Conservation (phyloP, 768 basidiomycete species). For the Symmetrospora coprosmae region DNA sequence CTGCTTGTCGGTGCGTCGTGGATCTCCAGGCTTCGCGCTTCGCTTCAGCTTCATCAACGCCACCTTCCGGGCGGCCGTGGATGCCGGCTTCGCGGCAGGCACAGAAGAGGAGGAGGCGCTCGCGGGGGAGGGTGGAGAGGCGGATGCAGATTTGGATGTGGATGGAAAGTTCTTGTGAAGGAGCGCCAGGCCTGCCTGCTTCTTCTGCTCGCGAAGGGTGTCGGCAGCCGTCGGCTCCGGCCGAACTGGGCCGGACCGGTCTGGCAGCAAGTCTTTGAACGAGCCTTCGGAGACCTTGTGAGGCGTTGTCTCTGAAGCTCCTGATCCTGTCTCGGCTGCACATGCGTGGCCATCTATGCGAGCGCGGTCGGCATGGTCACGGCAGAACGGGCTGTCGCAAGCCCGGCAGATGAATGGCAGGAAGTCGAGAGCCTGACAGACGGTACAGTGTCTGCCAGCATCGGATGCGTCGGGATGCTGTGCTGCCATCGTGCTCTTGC, state of each 20-base stretch:
- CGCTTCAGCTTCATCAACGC: conserved; percentile 9
- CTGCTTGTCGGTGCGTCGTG: background rate
- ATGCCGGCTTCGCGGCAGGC: background rate
- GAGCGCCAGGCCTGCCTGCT: conserved; percentile 1
- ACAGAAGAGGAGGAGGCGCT: too few relatives aligned
- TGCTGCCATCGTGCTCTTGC: too few relatives aligned
- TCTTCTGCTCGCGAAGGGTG: background rate
- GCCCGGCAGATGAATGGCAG: conserved; percentile 1
- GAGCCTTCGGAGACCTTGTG: background rate
- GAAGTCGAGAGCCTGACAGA: conserved; percentile 5
- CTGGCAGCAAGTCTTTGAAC: conserved; percentile 9
- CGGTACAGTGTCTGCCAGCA: conserved; percentile 3
- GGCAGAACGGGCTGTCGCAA: conserved; percentile 3
- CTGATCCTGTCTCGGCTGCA: background rate
- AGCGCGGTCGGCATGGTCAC: conserved; percentile 1
- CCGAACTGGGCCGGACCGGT: background rate
- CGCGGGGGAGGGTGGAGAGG: background rate
- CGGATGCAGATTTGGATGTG: background rate
- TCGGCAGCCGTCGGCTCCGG: conserved; percentile 2
- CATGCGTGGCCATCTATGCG: background rate
- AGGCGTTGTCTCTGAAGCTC: background rate
- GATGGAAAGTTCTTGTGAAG: conserved; percentile 16
- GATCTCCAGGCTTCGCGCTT: conserved; percentile 11
- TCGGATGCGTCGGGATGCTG: conserved; percentile 21
- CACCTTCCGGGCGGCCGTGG: background rate